Evolutionary conservation across 2,329 filamentous ascomycete species (phyloP).

Genomic region (Thelonectria rubi): DNA sequence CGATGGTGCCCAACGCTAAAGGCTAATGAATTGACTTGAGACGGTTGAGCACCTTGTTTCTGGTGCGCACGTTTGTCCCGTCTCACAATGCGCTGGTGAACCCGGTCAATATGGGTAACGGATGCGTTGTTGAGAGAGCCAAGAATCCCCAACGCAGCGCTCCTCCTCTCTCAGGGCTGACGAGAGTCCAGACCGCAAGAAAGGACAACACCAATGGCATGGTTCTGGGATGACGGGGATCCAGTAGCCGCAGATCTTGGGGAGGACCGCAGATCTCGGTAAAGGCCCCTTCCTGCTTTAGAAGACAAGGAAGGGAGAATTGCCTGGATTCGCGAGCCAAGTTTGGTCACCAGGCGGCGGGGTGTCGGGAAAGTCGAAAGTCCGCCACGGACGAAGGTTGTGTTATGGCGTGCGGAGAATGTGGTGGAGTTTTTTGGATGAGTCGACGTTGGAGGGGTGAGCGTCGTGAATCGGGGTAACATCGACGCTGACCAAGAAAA

Average conservation of each 20-base stretch:
- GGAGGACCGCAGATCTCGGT: conserved; percentile 22
- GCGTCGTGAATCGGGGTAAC: background rate
- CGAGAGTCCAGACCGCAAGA: background rate
- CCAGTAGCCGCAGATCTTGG: conserved; percentile 20
- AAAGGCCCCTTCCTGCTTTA: conserved; percentile 5
- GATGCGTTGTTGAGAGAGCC: conserved; percentile 7
- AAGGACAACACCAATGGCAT: conserved; percentile 14
- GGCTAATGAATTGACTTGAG: background rate
- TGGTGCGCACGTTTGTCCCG: background rate
- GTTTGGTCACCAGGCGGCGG: background rate
- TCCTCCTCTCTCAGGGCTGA: conserved; percentile 15
- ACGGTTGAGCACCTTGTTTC: conserved; percentile 1
- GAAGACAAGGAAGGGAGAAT: background rate
- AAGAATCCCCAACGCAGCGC: background rate
- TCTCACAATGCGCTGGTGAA: conserved; percentile 3
- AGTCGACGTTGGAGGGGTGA: conserved; percentile 3
- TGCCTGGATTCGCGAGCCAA: conserved; percentile 6
- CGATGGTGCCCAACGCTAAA: background rate
- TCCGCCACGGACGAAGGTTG: conserved; percentile 18
- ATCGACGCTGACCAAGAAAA: conserved; percentile 7
- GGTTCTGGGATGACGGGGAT: conserved; percentile 19
- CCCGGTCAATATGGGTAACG: background rate
- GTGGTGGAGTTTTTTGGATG: conserved; percentile 15
- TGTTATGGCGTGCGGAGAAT: conserved; percentile 5
- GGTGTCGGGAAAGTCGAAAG: conserved; percentile 13